Base-by-base conservation (phyloP, 2,329 filamentous ascomycete genomes). In the Fusarium sp. region DNA sequence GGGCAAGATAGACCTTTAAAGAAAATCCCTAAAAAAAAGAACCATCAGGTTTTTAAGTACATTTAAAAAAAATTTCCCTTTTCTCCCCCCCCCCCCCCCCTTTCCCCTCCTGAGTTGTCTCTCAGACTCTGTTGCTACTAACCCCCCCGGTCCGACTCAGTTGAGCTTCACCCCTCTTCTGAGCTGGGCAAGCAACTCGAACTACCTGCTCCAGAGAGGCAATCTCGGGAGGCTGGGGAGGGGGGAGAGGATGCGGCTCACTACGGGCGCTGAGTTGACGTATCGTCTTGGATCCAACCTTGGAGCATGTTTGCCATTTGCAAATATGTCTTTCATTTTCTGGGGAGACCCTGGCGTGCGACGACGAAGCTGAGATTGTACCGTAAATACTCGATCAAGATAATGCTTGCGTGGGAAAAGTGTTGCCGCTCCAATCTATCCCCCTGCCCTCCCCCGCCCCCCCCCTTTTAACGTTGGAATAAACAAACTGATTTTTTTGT, bases 391-490 rank as follows among this genome's bases (percentile, higher is more conserved):
- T 95, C 93, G 93, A 96, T 93, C 93, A 96, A 96, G 93, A 93
- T 95, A 96, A 95, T 94, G 92, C 93, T 96, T 96, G 93, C 93
- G 93, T 95, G 93, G 91, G 93, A 92, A 95, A 95, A 88, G 93
- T 95, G 93, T 92, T 95, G 93, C 93, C 93, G 92, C 92, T 93
- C 89, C 84, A 81, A 78, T 75, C 62, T 77, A 80, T 77, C 75
- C 75, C 73, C 75, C 67, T 69, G 67, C 61, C 55, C 71, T 48
- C n/a, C n/a, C n/a, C n/a, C n/a, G n/a, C 69, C 73, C 23, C 5
- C 23, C 5, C 62, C 48, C 70, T 45, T 66, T 26, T 20, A 58
- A 64, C 69, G 20, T 52, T 50, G 52, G 62, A 71, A 57, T 52
- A 44, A 66, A 23, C 23, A 73, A 79, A 82, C 85, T 88, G 81